Evolutionary conservation across 2,329 filamentous ascomycete species (phyloP).

Genomic region (Verticillium dahliae): DNA sequence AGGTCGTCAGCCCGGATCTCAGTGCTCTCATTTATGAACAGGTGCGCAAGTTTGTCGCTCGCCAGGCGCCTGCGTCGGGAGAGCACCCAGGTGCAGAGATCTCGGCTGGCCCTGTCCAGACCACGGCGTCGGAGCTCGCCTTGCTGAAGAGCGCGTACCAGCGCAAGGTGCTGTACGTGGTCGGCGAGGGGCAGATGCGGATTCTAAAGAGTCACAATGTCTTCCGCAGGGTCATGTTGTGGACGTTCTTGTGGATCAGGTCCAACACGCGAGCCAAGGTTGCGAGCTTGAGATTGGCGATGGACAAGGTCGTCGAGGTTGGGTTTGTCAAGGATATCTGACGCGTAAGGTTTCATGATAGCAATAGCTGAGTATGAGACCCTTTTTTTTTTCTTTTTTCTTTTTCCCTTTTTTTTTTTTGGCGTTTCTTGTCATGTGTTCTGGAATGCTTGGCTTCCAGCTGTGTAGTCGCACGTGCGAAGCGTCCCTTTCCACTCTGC

Average conservation of each 20-base stretch:
- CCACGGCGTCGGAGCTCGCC: slow-evolving; percentile 31
- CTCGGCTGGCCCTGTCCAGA: slow-evolving; percentile 9
- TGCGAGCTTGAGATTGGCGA: slow-evolving; percentile 51
- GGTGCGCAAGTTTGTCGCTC: slow-evolving; percentile 40
- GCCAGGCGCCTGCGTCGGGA: slow-evolving; percentile 15
- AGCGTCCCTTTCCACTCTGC: no score
- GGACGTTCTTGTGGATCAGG: slow-evolving; percentile 55
- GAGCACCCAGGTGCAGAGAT: slow-evolving; percentile 1
- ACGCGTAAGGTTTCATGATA: not conserved
- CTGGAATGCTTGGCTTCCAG: no score
- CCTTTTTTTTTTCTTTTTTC: no score
- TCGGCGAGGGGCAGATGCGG: slow-evolving; percentile 58
- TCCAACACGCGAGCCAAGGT: slow-evolving; percentile 63
- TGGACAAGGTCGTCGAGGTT: slow-evolving; percentile 59
- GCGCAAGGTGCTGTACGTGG: slow-evolving; percentile 46
- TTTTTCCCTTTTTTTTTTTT: no score
- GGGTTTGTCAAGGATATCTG: slow-evolving; percentile 63
- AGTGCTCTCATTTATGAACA: slow-evolving; percentile 54
- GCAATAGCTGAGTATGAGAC: not conserved
- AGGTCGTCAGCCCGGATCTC: slow-evolving; percentile 60
- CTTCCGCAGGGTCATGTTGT: slow-evolving; percentile 38
- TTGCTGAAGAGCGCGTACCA: slow-evolving; percentile 35
- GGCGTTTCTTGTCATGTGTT: no score
- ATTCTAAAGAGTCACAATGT: slow-evolving; percentile 33
- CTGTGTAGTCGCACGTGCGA: no score